A percentile compares a stretch with the other conserved stretches of the same genome.
phyloP scores from a whole-genome alignment of 2,329 filamentous ascomycete species.

The Metarhizium brunneum region DNA sequence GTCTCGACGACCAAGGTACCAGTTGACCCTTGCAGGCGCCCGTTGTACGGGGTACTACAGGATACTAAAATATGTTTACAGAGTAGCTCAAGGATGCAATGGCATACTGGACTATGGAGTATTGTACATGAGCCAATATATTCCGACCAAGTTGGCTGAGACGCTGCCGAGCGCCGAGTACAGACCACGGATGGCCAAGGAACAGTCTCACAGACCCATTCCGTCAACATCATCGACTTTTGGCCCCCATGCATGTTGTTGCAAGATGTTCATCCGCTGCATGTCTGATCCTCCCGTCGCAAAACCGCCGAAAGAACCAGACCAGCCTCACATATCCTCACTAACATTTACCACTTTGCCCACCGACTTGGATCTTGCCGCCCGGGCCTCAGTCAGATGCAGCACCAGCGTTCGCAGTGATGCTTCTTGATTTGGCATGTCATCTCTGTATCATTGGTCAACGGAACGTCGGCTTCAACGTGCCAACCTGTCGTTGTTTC shows the following conservation, averaged over 20 bases:
- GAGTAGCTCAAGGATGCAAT: too few relatives aligned
- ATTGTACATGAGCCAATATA: too few relatives aligned
- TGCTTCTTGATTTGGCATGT: neutral
- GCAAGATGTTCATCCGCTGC: neutral
- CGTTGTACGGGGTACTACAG: too few relatives aligned
- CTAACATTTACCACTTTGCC: neutral
- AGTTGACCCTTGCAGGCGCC: neutral
- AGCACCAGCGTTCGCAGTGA: neutral
- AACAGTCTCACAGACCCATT: too few relatives aligned
- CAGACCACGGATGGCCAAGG: too few relatives aligned
- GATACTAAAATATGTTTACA: too few relatives aligned
- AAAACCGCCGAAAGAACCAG: neutral
- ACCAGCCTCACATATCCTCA: neutral
- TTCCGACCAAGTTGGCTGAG: too few relatives aligned
- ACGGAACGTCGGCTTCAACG: neutral
- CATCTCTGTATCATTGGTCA: neutral
- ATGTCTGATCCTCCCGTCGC: neutral
- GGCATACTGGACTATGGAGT: too few relatives aligned
- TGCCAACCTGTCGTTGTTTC: neutral
- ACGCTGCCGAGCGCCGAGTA: too few relatives aligned
- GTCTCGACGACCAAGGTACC: neutral
- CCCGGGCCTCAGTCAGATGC: neutral
- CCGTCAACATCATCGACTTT: neutral
- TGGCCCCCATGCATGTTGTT: neutral
- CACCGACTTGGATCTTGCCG: neutral